Evolutionary conservation across 73 alveolate species (phyloP).

Genomic region (Paramecium sexaurelia): DNA sequence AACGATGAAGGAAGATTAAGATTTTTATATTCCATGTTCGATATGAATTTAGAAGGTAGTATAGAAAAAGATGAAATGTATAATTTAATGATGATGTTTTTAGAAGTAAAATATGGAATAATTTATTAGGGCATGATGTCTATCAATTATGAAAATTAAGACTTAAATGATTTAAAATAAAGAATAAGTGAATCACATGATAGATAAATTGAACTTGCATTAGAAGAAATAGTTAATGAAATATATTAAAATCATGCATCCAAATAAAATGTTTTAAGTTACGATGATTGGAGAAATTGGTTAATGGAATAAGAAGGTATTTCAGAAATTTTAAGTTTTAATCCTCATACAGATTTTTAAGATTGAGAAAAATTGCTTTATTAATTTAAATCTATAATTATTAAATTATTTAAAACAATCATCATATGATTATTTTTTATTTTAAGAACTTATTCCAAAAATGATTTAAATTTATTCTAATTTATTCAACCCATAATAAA

Average conservation of each 20-base stretch:
- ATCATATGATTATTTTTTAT: no score
- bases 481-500: no score
- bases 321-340: not conserved
- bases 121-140: constrained; percentile 61
- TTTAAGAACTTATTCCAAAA: no score
- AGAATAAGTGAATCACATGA: constrained; percentile 61
- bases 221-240: constrained; percentile 51
- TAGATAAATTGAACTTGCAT: constrained; percentile 44
- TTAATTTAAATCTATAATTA: not conserved
- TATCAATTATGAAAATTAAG: constrained; percentile 44
- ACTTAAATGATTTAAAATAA: constrained; percentile 54
- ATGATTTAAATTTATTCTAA: no score
- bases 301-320: constrained; percentile 31
- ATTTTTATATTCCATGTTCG: constrained; percentile 63
- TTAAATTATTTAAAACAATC: no score
- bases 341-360: constrained; percentile 58
- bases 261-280: constrained; percentile 1
- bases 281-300: constrained; percentile 60
- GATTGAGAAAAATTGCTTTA: constrained; percentile 20
- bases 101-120: constrained; percentile 35
- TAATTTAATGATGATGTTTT: constrained; percentile 61
- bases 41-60: constrained; percentile 66
- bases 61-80: constrained; percentile 71
- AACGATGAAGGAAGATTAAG: constrained; percentile 63
- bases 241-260: constrained; percentile 51